Evolutionary conservation across 2,329 filamentous ascomycete genomes (phyloP).

Genomic region (Cadophora sp.): DNA sequence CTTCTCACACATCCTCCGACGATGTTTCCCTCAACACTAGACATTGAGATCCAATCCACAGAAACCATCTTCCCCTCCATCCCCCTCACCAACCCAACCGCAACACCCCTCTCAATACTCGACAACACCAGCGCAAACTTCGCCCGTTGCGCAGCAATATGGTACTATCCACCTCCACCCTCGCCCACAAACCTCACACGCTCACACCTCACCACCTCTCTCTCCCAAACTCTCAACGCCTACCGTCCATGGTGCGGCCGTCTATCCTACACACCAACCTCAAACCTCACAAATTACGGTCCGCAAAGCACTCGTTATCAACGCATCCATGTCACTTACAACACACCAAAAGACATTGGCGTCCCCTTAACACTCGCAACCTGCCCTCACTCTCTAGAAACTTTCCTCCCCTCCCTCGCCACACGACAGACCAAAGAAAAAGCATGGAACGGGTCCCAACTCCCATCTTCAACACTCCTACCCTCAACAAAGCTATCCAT

Average conservation of each 20-base stretch:
- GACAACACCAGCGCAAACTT: constrained; percentile 53
- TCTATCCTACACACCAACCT: constrained; percentile 45
- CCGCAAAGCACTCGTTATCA: constrained; percentile 42
- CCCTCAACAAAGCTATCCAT: constrained; percentile 46
- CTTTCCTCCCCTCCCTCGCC: constrained; percentile 43
- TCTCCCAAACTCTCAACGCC: constrained; percentile 46
- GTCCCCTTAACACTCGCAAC: constrained; percentile 48
- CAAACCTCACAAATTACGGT: constrained; percentile 37
- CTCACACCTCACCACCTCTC: constrained; percentile 37
- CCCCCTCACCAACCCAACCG: constrained; percentile 18
- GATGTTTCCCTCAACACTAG: constrained; percentile 22
- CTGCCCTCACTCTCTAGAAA: constrained; percentile 40
- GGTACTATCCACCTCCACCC: constrained; percentile 49
- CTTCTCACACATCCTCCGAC: background rate
- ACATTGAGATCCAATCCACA: constrained; percentile 33
- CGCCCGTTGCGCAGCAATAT: constrained; percentile 49
- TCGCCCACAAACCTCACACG: constrained; percentile 1
- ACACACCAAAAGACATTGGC: constrained; percentile 49
- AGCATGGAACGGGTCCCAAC: constrained; percentile 47
- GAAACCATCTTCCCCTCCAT: constrained; percentile 32
- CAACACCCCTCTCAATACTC: constrained; percentile 48
- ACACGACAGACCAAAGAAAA: constrained; percentile 34
- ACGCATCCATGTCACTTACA: constrained; percentile 47
- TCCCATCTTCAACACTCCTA: constrained; percentile 44
- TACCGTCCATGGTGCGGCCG: constrained; percentile 53